Base-by-base conservation (phyloP, 1,284 basidiomycete genomes). In the Tilletia setariae region DNA sequence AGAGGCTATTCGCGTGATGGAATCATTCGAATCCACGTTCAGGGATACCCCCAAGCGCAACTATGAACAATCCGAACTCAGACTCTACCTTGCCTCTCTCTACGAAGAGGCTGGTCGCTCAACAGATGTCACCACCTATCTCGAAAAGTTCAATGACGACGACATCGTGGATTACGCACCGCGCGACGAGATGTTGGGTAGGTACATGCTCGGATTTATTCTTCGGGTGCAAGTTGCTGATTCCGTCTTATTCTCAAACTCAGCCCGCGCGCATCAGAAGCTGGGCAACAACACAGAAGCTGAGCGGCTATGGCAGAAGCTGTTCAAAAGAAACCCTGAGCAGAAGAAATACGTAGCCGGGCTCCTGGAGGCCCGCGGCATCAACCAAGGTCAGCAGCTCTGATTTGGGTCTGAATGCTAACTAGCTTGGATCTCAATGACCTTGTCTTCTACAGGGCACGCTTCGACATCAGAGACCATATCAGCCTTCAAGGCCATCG, bases 261-360 rank as follows among this genome's bases (percentile, higher is more conserved):
- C 44, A 70, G 70, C 63, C 1, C 56, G 64, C 46, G 49, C 59
- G 19, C 40, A 61, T 35, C 86, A 88, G 21, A 89, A 89, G 76
- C 84, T 91, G 6, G 86, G 86, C 19, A 86, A 85, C 64, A 77
- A 84, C 15, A 86, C 88, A 1, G 90, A 92, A 64, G 90, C 92
- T 0, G 88, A 90, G 72, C 86, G 89, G 69, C 88, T 90, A 0
- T 97, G 93, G 90, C 86, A 87, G 44, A 85, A 87, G 1, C 84
- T 98, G 23, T 88, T 98, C 67, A 89, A 92, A 68, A 89, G 90
- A 79, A 98, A 97, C 79, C 86, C 92, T 1, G 94, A 98, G 75
- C 89, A 88, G 79, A 87, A 89, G 76, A 88, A 88, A 65, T 93
- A 94, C 83, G 94, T 94, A 84, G 84, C 85, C 40, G 90, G 89